Evolutionary conservation across 2,329 filamentous ascomycete species (phyloP), one percentile per base, ranked within the genome.

Genomic region (Dothideomycetidae sp.): DNA sequence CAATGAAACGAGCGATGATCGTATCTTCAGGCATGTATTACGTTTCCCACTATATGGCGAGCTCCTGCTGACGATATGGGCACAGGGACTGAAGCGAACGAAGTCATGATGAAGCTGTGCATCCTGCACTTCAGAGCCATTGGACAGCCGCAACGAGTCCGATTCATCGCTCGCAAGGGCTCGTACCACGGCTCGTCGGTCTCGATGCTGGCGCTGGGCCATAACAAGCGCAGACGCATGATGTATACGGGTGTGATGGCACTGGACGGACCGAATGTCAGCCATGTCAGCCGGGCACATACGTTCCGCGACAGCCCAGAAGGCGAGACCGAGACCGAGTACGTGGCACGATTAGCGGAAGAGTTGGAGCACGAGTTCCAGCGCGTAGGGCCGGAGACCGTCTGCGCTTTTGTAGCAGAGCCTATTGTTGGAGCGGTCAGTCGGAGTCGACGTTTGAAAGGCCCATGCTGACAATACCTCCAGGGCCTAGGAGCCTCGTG

Each of bases 381-480:
- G 41, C 57, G 65, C 1, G 51, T 81, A 1, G 80, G 78, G 0
- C 69, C 78, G 0, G 64, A 73, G 0, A 78, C 63, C 0, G 75
- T 85, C 1, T 78, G 73, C 37, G 79, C 75, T 0, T 83, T 86
- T 48, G 65, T 84, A 15, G 75, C 76, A 1, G 81, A 86, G 54
- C 75, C 80, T 0, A 67, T 86, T 1, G 78, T 80, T 10, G 78
- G 79, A 3, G 74, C 78, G 4, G 71, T 79, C 64, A 56, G 67
- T 62, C 12, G 23, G 10, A 12, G 14, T 5, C 7, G 7, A 26
- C 14, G n/a, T 16, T 17, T 29, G 9, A 14, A 13, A 5, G n/a
- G 26, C 18, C 11, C 12, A 36, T 26, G 18, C 32, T 29, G n/a
- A 33, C 10, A 36, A 10, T 11, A n/a, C n/a, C n/a, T 9, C 10